Evolutionary conservation across 1,139 yeast species (phyloP).

Genomic region (Kluyveromyces sp.): DNA sequence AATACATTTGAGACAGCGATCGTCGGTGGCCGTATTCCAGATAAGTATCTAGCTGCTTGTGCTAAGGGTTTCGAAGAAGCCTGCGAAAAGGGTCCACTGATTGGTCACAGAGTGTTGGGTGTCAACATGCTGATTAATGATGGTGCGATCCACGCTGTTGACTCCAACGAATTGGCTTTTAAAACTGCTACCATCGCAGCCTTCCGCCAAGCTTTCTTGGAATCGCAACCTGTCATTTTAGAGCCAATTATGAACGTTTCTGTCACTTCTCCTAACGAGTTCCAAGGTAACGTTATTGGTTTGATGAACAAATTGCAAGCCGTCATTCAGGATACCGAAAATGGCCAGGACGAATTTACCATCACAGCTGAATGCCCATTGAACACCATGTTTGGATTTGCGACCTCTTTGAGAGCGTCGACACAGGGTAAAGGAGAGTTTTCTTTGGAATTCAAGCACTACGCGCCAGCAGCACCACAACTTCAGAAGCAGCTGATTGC

Average conservation of each 20-base stretch:
- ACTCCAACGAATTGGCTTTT: conserved; percentile 92
- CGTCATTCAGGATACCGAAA: conserved; percentile 86
- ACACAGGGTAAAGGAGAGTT: conserved; percentile 99
- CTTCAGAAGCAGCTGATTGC: conserved; percentile 86
- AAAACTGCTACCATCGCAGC: conserved; percentile 90
- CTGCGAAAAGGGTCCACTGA: conserved; percentile 91
- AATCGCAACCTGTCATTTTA: conserved; percentile 77
- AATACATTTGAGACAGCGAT: conserved; percentile 79
- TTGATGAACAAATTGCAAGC: conserved; percentile 89
- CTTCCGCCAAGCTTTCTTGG: conserved; percentile 81
- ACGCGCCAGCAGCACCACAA: conserved; percentile 86
- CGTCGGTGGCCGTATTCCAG: conserved; percentile 96
- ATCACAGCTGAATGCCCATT: conserved; percentile 91
- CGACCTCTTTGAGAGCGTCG: conserved; percentile 89
- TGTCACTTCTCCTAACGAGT: conserved; percentile 91
- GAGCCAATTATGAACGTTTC: conserved; percentile 96
- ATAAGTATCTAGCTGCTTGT: conserved; percentile 90
- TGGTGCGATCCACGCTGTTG: conserved; percentile 97
- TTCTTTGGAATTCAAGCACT: conserved; percentile 86
- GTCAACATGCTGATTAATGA: conserved; percentile 90
- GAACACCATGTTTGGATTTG: conserved; percentile 93
- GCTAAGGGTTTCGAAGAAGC: conserved; percentile 93
- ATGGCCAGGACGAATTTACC: conserved; percentile 91
- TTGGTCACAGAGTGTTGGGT: conserved; percentile 91
- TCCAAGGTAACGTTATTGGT: conserved; percentile 91